Conservation (phyloP, 345 rosid genomes). For the Gossypium turneri region DNA sequence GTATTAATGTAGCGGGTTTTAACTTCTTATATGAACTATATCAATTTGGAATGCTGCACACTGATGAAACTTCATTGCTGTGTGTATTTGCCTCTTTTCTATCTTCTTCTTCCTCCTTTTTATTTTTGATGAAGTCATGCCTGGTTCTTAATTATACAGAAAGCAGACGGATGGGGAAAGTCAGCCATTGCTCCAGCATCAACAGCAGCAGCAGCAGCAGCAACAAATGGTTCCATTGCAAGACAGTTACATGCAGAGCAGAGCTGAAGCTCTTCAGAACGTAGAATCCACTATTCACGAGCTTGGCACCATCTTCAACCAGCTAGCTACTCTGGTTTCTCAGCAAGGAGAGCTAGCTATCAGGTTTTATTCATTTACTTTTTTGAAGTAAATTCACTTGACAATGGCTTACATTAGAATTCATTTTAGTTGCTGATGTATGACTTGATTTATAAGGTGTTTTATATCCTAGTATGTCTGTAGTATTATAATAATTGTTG, state of each 20-base stretch:
- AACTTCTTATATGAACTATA: neutral
- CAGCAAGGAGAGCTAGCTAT: conserved; percentile 13
- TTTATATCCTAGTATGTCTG: neutral
- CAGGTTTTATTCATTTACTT: neutral
- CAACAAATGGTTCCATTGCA: conserved; percentile 7
- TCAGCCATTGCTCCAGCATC: conserved; percentile 1
- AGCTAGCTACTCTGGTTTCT: conserved; percentile 11
- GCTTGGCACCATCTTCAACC: conserved; percentile 12
- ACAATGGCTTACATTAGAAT: neutral
- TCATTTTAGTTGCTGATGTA: neutral
- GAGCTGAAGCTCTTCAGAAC: conserved; percentile 12
- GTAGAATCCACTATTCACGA: conserved; percentile 13
- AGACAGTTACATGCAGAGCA: conserved; percentile 11
- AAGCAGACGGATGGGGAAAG: neutral
- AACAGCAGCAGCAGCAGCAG: conserved; percentile 7
- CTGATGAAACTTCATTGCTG: neutral
- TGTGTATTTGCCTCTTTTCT: neutral
- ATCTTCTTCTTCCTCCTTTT: too few relatives aligned
- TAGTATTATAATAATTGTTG: neutral
- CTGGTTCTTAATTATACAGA: neutral
- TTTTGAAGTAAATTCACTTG: neutral
- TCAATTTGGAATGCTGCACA: neutral
- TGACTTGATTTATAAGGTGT: neutral
- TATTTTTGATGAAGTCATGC: neutral
- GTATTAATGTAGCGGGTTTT: neutral